A percentile compares a stretch with the other conserved stretches of the same genome.
These are phyloP conservation scores for Vaccinium corymbosum DNA, from an alignment of 148 eudicot genomes.

Conservation along the genomic window DNA sequence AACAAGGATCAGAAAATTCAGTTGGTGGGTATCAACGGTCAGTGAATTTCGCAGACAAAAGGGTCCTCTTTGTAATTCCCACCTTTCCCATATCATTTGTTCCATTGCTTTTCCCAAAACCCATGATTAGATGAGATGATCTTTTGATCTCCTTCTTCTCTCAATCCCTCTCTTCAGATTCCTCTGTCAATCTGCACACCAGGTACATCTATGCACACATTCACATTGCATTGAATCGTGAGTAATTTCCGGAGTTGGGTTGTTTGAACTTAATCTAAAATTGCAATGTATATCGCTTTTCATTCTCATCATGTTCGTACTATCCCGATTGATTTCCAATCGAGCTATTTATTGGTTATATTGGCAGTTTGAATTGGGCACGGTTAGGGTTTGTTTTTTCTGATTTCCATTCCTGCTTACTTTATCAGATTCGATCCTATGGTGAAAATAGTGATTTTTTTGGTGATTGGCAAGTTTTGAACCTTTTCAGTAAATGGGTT, in stretches of 20 bases:
- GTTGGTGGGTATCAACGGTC: constrained; percentile 39
- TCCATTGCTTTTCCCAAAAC: constrained; percentile 11
- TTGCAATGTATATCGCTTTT: not conserved
- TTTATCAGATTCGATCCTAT: constrained; percentile 8
- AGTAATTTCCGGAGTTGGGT: not conserved
- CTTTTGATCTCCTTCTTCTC: constrained; percentile 7
- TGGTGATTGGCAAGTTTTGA: not conserved
- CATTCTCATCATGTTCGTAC: not conserved
- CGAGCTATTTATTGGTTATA: not conserved
- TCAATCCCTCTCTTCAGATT: constrained; percentile 19
- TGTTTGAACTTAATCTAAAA: not conserved
- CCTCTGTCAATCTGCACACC: constrained; percentile 25
- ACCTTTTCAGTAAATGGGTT: constrained; percentile 8
- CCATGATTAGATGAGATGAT: constrained; percentile 10
- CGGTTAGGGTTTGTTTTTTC: constrained; percentile 7
- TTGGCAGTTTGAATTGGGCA: not conserved
- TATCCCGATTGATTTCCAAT: not conserved
- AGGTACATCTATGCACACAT: constrained; percentile 20
- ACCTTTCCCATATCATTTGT: not conserved
- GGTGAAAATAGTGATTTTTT: constrained; percentile 16
- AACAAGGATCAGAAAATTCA: constrained; percentile 10
- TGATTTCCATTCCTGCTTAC: not conserved
- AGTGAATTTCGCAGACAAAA: constrained; percentile 18
- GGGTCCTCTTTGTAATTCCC: constrained; percentile 26
- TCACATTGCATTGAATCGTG: not conserved